Evolutionary conservation across 257 asterid species (phyloP), one percentile per base, ranked within the genome.

Genomic region (Hygrophila difformis): DNA sequence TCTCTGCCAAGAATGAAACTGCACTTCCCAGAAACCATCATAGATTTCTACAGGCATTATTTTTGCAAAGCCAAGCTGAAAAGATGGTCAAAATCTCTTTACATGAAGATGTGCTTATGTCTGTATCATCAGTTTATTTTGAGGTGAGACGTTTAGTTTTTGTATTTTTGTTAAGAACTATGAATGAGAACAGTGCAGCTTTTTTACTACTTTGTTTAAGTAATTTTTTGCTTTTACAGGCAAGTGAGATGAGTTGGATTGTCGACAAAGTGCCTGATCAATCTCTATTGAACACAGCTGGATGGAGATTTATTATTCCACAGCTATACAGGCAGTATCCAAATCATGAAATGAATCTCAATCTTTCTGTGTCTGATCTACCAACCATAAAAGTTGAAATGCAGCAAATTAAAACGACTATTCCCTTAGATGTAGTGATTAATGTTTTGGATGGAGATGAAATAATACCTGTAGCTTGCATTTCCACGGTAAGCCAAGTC

Each of bases 291-390:
- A 91, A 86, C 79, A 91, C 99, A 37, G 84, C 93, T 55, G 81
- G 67, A 49, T 91, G 96, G 94, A 86, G 81, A 56, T 82, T 68
- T 61, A 55, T 86, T 46, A 35, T 86, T 60, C 99, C 99, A n/a
- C 75, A 70, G 75, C 68, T 91, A 65, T 91, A 91, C 81, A 86
- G 61, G 59, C 61, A 39, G 69, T 91, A 82, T 52, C 99, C 99
- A 20, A 66, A 91, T 46, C 67, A 57, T 38, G 77, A 77, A 50
- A 72, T 91, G 84, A 71, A 48, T 66, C 73, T 91, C 60, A 81
- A 86, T 56, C 55, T 91, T 69, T 62, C 93, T 38, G 76, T 68
- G 46, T 61, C 56, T 47, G 76, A 93, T 2, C 69, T 64, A 20
- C 99, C 99, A 15, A 53, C 47, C 29, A 66, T 82, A 65, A 47